Evolutionary conservation across 2,329 filamentous ascomycete species (phyloP), one percentile per base, ranked within the genome.

Genomic region (Colletotrichum ledebouriae): DNA sequence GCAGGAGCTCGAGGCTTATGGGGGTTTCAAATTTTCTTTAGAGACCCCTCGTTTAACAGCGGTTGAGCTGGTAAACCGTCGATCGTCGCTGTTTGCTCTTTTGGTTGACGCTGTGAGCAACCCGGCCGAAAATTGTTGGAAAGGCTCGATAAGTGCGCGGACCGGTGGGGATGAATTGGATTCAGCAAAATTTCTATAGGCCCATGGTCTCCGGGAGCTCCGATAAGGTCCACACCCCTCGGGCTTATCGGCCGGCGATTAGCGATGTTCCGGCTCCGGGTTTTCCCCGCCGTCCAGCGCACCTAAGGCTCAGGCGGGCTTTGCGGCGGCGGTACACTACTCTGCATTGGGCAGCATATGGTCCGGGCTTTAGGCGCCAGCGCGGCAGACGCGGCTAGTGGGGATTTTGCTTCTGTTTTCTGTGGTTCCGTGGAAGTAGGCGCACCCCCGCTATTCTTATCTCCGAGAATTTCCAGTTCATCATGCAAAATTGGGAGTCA

Each of bases 381-480:
- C 6, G 29, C 29, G 29, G 13, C 11, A 39, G 37, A 2, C 11
- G 37, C 37, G 37, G 37, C 37, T 39, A 39, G 11, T 20, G 6
- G 37, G 2, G 39, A 2, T 22, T 29, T 52, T 37, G 22, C 15
- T 25, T 39, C 20, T 42, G 52, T 53, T 44, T 15, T 13, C 17
- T 56, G 42, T 62, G 17, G 17, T 17, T 17, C 17, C 17, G 17
- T 17, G 17, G 17, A 17, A 34, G 12, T 53, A 17, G 11, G 9
- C 29, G 25, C 15, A 7, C 33, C 69, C 59, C 60, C 65, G 56
- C 57, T 60, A 55, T 42, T 58, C 62, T 70, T 70, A 71, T 71
- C 69, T 56, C 69, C 67, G 69, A 71, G 74, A 75, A 76, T 76
- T 75, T 74, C 60, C 76, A 77, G 78, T 76, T 77, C 71, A 70